Percentiles rank a stretch among this genome's conserved stretches.
These are phyloP conservation scores for Fusarium continuum DNA, from an alignment of 2,329 filamentous ascomycete genomes.

Conservation along the genomic window DNA sequence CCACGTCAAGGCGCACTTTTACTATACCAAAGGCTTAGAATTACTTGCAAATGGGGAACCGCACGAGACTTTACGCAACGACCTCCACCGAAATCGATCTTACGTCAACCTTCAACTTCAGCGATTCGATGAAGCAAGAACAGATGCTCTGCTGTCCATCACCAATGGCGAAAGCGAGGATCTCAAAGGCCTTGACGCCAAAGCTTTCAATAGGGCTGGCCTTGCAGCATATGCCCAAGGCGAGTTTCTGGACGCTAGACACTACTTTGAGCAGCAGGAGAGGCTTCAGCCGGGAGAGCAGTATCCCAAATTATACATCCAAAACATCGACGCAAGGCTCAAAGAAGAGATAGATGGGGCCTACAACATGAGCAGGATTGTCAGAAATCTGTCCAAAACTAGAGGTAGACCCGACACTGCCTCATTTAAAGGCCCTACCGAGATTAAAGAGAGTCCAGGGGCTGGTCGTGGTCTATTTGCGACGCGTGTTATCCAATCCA, in stretches of 20 bases:
- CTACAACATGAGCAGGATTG: slow-evolving; percentile 40
- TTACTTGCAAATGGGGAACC: not conserved
- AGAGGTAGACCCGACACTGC: slow-evolving; percentile 47
- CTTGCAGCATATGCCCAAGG: slow-evolving; percentile 45
- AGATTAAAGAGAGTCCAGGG: slow-evolving; percentile 40
- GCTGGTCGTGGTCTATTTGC: slow-evolving; percentile 52
- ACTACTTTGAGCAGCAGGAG: slow-evolving; percentile 38
- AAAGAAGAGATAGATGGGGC: slow-evolving; percentile 35
- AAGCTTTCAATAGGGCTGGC: slow-evolving; percentile 48
- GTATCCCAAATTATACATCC: slow-evolving; percentile 29
- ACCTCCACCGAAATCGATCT: slow-evolving; percentile 47
- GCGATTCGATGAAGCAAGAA: slow-evolving; percentile 45
- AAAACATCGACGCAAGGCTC: slow-evolving; percentile 34
- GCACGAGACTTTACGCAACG: slow-evolving; percentile 37
- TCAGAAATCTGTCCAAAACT: slow-evolving; percentile 32
- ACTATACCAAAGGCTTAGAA: slow-evolving; percentile 43
- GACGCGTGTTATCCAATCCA: slow-evolving; percentile 41
- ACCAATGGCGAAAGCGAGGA: slow-evolving; percentile 13
- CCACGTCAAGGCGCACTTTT: slow-evolving; percentile 30
- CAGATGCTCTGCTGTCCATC: slow-evolving; percentile 46
- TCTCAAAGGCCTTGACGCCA: slow-evolving; percentile 40
- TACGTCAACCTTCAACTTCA: slow-evolving; percentile 46
- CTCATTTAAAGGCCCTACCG: slow-evolving; percentile 41
- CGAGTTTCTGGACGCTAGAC: slow-evolving; percentile 36
- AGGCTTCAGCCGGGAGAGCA: slow-evolving; percentile 40